Base-by-base conservation (phyloP, 805 yeast genomes). In the Ogataea saltuana region DNA sequence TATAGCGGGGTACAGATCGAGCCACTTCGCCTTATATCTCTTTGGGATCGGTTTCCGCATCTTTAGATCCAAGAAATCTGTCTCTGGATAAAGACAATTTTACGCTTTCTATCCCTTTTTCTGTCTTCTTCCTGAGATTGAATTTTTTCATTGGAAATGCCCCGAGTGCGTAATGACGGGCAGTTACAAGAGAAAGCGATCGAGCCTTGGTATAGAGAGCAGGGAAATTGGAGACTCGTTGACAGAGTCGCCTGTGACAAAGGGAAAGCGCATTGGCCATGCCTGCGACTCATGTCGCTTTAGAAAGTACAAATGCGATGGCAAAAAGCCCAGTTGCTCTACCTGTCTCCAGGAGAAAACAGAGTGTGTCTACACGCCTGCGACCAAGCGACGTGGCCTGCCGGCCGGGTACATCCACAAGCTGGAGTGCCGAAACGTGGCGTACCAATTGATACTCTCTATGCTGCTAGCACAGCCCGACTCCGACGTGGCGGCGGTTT, bases 221-320 rank as follows among this genome's bases (percentile, higher is more conserved):
- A n/a, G n/a, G n/a, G n/a, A n/a, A n/a, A n/a, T n/a, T n/a, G n/a
- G n/a, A n/a, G n/a, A n/a, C n/a, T n/a, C n/a, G n/a, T n/a, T n/a
- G n/a, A n/a, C n/a, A n/a, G n/a, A n/a, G n/a, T n/a, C n/a, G n/a
- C 6, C 38, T 3, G 19, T 7, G 7, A 23, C 28, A 18, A 36
- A 36, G 33, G 33, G n/a, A 13, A 36, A 19, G 19, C 40, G 40
- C 3, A 28, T 28, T 4, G 33, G 40, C 32, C 40, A 36, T 13
- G 40, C 40, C 18, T 36, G 40, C 32, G 40, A 36, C 18, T 36
- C 15, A 11, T 36, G 40, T 27, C 40, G 40, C 11, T 28, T 28
- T 8, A 15, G 40, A 17, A 36, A 36, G 25, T 36, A 36, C 40
- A 36, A 36, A 20, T 36, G 40, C 19, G 40, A 36, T 18, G 40